Evolutionary conservation across 2,329 filamentous ascomycete species (phyloP), one percentile per base, ranked within the genome.

Genomic region (Cordyceps farinosa): DNA sequence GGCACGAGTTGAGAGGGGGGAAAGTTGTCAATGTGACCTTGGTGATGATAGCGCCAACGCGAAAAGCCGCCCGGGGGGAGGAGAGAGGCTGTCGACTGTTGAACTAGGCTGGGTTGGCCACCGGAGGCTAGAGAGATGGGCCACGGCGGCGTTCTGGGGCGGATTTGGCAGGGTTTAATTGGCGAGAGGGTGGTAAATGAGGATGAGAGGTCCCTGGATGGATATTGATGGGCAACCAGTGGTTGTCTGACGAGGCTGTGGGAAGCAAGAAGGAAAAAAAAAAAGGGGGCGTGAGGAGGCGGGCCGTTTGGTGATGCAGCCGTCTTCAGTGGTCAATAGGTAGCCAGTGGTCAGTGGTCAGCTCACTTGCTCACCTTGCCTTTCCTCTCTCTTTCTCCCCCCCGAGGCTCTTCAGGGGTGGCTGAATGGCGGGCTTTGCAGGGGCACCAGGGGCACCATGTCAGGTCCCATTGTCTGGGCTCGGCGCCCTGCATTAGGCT

Each of bases 41-140:
- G 48, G 22, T 45, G 48, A 61, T 53, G 48, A 61, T 61, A 27
- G 58, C 38, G 58, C 30, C 58, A 61, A 61, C 58, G 47, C 58
- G 58, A 61, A 53, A 61, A 45, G 38, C 48, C 48, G 58, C 38
- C 38, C 17, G 48, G 48, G 58, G 48, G 30, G 32, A 34, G 32
- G 51, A 13, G 34, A 7, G 11, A 6, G 30, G 11, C 15, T 13
- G 29, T 45, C 29, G 54, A 47, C 9, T 22, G 40, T 22, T 22
- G 22, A 22, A 22, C 22, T 22, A 22, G 22, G 51, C 29, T 27
- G 17, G 38, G 38, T 40, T 40, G 38, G 38, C 38, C 38, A 40
- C 38, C 38, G 38, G 38, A 38, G 22, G 38, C 38, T 9, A 40
- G 36, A 50, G 3, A 53, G 32, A 38, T 22, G 15, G 38, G 44